Base-by-base conservation (phyloP, 441 rosid species). In the Lepidium campestre region DNA sequence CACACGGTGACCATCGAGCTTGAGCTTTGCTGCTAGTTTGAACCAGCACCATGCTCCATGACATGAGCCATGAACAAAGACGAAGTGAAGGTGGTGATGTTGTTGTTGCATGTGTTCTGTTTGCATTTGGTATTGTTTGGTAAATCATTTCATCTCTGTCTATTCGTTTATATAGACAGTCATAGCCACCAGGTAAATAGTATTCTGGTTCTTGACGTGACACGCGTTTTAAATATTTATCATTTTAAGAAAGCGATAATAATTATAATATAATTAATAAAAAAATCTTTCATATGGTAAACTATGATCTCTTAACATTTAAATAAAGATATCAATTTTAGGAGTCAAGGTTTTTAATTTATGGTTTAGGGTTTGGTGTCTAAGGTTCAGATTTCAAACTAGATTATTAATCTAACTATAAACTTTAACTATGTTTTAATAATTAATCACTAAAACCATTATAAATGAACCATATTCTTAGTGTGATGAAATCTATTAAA, bases 11-110 rank as follows among this genome's bases (percentile, higher is more conserved):
- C 89, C 89, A 0, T 77, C 76, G 4, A 29, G 12, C 68, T 77
- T 67, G 34, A 86, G 88, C 44, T 62, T 57, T 19, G 75, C 44
- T 1, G 37, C 70, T 11, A 84, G 66, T 78, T 86, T 83, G 77
- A 84, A 84, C 90, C 94, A 90, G 80, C 85, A 85, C 90, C 94
- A 90, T 6, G 88, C 92, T 39, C 90, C 97, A 66, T 79, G 88
- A 69, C 84, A 62, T 46, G 75, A 63, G 18, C 93, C 91, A 11
- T 86, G 96, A 42, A 90, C 82, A 56, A 90, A 66, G 32, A 86
- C 89, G 39, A 86, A 85, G 44, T 81, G 96, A 9, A 74, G 57
- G 35, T 7, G 67, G 7, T 42, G 71, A 1, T 50, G 72, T 31
- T 45, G 41, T 29, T 27, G 39, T 13, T 67, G 74, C 77, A 74